Evolutionary conservation across 139 green algal genomes (phyloP), one percentile per base, ranked within the genome.

Genomic region (Chlamydomonas incerta): DNA sequence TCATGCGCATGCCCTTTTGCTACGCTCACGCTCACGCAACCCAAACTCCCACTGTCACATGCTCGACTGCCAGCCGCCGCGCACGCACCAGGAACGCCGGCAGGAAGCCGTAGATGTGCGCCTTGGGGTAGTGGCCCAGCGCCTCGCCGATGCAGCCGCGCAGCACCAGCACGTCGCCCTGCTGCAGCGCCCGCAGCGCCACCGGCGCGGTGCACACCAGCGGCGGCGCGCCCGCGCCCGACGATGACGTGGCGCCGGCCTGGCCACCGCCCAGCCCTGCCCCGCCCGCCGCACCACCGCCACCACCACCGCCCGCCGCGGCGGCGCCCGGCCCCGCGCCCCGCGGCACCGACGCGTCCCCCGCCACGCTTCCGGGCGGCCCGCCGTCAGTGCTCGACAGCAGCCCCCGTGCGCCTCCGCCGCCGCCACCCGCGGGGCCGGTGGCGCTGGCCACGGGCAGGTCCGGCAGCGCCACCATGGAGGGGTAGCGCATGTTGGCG

Each of bases 91-190:
- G 80, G 67, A 86, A 86, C 2, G 80, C 80, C 2, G 80, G 80
- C 55, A 86, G 80, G 80, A 86, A 86, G 68, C 80, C 80, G 50
- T 86, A 86, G n/a, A 86, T 28, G 26, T 86, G 67, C 14, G 80
- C 80, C 21, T 23, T 55, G 11, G 80, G 80, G 52, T 86, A 86
- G 67, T 86, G 80, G 17, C 62, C 52, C 80, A 86, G 80, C 68
- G 80, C 52, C 34, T 86, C 68, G 9, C 33, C 55, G 4, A 86
- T 31, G 50, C 35, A 31, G 21, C 68, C 80, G 6, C 68, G 80
- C 52, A 86, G 67, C 34, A 79, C 80, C 68, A 80, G 69, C 52
- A 86, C 68, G n/a, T 86, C 37, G 2, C 80, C 80, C 34, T 60
- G 34, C 14, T 71, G 68, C 33, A 86, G 55, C 35, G 80, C 80